Evolutionary conservation across 2,329 filamentous ascomycete genomes (phyloP), one percentile per base, ranked within the genome.

Genomic region (Fusarium subglutinans): DNA sequence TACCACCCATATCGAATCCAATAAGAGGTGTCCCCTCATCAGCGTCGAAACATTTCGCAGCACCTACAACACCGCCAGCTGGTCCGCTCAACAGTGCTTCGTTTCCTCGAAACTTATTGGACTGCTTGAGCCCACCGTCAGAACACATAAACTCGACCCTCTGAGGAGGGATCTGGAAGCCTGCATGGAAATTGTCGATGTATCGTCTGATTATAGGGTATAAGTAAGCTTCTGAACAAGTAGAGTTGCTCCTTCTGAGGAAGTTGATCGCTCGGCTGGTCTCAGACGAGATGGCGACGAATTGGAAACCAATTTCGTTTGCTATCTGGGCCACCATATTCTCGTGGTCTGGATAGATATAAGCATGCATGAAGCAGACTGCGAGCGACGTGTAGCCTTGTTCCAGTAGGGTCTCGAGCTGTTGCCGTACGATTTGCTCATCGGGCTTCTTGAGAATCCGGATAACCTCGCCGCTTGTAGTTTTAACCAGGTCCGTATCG

Each of bases 341-440:
- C 81, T 98, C 94, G 75, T 97, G 94, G 40, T 92, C 89, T 3
- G 94, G 94, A 78, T 93, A 97, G 1, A 94, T 95, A 79, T 97
- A 97, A 5, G 92, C 92, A 79, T 97, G 94, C 90, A 97, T 94
- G 69, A 97, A 84, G 71, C 93, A 96, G 7, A 97, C 93, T 13
- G 94, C 94, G 70, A 97, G 90, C 77, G 93, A 96, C 72, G 87
- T 87, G 77, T 95, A 90, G 2, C 91, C 92, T 60, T 92, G 88
- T 14, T 90, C 87, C 56, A 88, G 90, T 1, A 93, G 83, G 4
- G 84, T 81, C 72, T 90, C 84, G n/a, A 93, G 80, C 74, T 92
- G 87, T n/a, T 83, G 76, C 64, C 84, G 80, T 64, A 91, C 88
- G 33, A 83, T 80, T 3, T 82, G 81, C 48, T 86, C 82, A 45